Evolutionary conservation across 1,284 basidiomycete species (phyloP).

Genomic region (Earliella scabrosa): DNA sequence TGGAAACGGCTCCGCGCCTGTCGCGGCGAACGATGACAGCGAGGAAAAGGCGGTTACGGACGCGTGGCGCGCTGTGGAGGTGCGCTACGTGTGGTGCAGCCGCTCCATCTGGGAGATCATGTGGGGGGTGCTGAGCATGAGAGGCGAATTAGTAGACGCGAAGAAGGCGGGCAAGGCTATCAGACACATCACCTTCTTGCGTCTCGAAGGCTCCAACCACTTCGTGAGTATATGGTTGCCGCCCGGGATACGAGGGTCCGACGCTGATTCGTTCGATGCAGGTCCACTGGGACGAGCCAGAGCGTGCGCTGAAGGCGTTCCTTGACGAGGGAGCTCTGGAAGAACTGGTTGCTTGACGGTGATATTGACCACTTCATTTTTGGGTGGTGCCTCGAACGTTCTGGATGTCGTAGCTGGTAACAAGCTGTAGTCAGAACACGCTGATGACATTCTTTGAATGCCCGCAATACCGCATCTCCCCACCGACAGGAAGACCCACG

Average conservation of each 20-base stretch:
- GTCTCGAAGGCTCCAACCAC: slow-evolving; percentile 16
- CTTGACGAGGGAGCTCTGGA: no score
- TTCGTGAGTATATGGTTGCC: slow-evolving; percentile 11
- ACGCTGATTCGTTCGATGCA: background rate
- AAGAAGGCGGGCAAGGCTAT: slow-evolving; percentile 1
- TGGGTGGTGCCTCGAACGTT: no score
- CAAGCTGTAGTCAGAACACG: no score
- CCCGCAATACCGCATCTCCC: no score
- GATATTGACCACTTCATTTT: no score
- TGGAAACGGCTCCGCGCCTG: no score
- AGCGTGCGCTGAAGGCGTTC: slow-evolving; percentile 3
- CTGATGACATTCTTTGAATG: no score
- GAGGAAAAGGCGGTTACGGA: background rate
- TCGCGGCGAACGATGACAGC: background rate
- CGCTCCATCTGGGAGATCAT: slow-evolving; percentile 11
- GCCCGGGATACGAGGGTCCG: no score
- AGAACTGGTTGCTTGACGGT: no score
- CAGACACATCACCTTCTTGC: slow-evolving; percentile 7
- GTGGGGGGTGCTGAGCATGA: slow-evolving; percentile 5
- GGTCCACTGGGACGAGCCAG: slow-evolving; percentile 12
- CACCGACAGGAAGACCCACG: no score
- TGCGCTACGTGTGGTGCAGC: slow-evolving; percentile 17
- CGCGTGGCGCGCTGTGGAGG: slow-evolving; percentile 14
- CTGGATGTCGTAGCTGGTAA: no score
- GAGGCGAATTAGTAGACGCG: slow-evolving; percentile 5